Base-by-base conservation (phyloP, 495 filamentous ascomycete genomes). In the Aspergillus funiculosus region DNA sequence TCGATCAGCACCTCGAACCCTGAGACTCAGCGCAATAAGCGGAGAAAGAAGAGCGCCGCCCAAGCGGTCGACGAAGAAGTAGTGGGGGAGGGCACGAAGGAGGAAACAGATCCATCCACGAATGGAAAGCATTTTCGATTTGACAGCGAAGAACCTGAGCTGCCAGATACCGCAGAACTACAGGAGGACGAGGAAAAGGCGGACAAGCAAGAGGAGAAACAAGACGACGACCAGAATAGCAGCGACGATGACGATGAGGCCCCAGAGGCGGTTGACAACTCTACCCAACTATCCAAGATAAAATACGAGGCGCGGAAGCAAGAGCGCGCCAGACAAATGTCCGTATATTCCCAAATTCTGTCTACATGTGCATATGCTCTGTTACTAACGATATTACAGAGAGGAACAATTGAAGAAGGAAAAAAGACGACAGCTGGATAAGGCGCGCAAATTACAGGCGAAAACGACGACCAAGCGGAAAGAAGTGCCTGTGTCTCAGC, bases 341-440 rank as follows among this genome's bases (percentile, higher is more conserved):
- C 58, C 46, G 63, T 69, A 11, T 21, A 28, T 10, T 25, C 13
- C 10, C 1, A 18, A 11, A 5, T 9, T 6, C n/a, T 5, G 31
- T 4, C 17, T 15, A 17, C 22, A 8, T 21, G 11, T 25, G 28
- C 21, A 19, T 14, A 31, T 15, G 18, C 15, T 14, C 27, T n/a
- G 32, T 36, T 44, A 10, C 59, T 67, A 46, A 68, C 42, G 29
- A 17, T 52, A 2, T 11, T 39, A 43, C 51, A 71, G 68, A 60
- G 66, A 71, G 45, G 66, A 69, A 42, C 62, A 71, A 56, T 40
- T 61, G 31, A 68, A 66, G 43, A 68, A 61, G 52, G 59, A 68
- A 34, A 78, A 72, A 56, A 63, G 73, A 50, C 65, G 69, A 49
- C 66, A 74, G 44, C 61, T 73, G 22, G 76, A 77, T 40, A 63